phyloP scores from a whole-genome alignment of 306 rosid genomes.

The Cucurbita moschata region DNA sequence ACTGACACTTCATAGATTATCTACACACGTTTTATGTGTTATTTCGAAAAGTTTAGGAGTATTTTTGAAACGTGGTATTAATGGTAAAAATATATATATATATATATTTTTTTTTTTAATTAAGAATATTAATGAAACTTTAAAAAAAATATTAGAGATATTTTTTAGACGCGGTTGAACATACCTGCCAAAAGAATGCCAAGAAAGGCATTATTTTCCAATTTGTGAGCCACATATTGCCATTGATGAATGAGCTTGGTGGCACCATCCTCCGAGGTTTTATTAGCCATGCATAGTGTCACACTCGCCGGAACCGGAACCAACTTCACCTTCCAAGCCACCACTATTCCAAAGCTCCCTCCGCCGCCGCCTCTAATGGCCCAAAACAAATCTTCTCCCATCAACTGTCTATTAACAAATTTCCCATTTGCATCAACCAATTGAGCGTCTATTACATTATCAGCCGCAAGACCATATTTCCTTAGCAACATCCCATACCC shows the following conservation, averaged over 20 bases:
- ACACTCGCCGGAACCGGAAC: constrained; percentile 42
- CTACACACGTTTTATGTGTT: no score
- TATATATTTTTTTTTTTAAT: no score
- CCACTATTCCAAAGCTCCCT: constrained; percentile 36
- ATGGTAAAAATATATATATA: no score
- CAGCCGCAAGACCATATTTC: neutral
- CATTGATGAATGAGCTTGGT: constrained; percentile 30
- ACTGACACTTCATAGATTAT: no score
- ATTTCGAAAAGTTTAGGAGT: no score
- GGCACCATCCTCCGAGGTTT: constrained; percentile 29
- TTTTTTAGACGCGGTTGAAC: no score
- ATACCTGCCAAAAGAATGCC: neutral
- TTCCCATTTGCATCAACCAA: constrained; percentile 1
- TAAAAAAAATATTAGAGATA: no score
- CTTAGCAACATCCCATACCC: neutral
- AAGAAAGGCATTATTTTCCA: constrained; percentile 36
- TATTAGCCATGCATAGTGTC: constrained; percentile 30
- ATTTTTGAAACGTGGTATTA: no score
- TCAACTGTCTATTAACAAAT: neutral
- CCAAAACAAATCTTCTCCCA: constrained; percentile 1
- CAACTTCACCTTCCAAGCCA: constrained; percentile 46
- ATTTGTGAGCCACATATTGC: constrained; percentile 41
- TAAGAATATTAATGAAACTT: no score
- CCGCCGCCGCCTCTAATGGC: neutral
- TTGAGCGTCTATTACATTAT: neutral